Evolutionary conservation across 805 yeast species (phyloP).

Genomic region (Starmerella potacharoeniae): DNA sequence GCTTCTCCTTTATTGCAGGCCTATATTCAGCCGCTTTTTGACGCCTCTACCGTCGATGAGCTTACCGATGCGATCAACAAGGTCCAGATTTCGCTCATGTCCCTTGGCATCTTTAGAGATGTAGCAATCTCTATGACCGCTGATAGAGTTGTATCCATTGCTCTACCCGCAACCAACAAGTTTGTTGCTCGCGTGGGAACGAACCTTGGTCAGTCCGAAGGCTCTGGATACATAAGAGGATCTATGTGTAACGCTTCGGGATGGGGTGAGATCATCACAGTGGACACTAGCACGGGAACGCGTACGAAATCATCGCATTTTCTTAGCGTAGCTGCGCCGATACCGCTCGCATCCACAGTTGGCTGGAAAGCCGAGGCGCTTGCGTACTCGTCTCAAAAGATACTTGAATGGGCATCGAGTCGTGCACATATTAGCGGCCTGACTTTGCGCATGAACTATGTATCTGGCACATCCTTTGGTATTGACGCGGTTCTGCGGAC

Average conservation of each 20-base stretch:
- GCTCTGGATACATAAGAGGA: slow-evolving; percentile 79
- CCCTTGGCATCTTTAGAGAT: slow-evolving; percentile 19
- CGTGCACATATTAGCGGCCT: slow-evolving; percentile 42
- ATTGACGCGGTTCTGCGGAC: slow-evolving; percentile 49
- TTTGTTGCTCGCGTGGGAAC: slow-evolving; percentile 88
- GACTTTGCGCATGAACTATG: slow-evolving; percentile 29
- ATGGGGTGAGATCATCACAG: slow-evolving; percentile 50
- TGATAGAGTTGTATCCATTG: slow-evolving; percentile 14
- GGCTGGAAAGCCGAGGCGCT: slow-evolving; percentile 44
- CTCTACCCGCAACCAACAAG: slow-evolving; percentile 38
- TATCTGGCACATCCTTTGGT: slow-evolving; percentile 40
- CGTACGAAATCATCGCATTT: slow-evolving; percentile 46
- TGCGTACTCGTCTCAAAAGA: slow-evolving; percentile 41
- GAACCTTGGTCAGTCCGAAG: slow-evolving; percentile 92
- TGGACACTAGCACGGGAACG: slow-evolving; percentile 51
- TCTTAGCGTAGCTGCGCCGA: slow-evolving; percentile 42
- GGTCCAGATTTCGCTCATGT: slow-evolving; percentile 24
- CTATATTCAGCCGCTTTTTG: slow-evolving; percentile 28
- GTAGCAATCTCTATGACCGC: slow-evolving; percentile 20
- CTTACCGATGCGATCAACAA: slow-evolving; percentile 25
- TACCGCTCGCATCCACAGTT: slow-evolving; percentile 32
- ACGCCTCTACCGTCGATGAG: slow-evolving; percentile 21
- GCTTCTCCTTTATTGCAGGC: slow-evolving; percentile 25
- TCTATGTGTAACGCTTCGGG: slow-evolving; percentile 53
- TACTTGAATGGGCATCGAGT: slow-evolving; percentile 42